Base-by-base conservation (phyloP, 306 rosid species). In the Quercus ilex region DNA sequence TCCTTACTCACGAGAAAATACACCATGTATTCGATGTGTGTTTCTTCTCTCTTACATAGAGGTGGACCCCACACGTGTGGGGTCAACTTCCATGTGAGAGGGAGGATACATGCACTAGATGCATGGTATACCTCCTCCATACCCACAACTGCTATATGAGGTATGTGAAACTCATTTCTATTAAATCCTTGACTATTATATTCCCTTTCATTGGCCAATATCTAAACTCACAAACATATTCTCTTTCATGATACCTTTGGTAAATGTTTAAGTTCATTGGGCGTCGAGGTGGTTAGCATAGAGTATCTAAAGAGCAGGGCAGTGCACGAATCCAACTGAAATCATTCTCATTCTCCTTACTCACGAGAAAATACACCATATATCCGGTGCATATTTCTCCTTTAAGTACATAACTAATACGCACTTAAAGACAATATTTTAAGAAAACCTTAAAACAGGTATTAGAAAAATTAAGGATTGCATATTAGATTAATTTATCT, bases 231-330 rank as follows among this genome's bases (percentile, higher is more conserved):
- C 41, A 35, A 35, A 21, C 1, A 9, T 17, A 56, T 21, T 56
- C 26, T 58, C 13, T 23, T 56, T 23, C 64, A 20, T 8, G 23
- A 9, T 6, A 57, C 2, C 26, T n/a, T 18, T 57, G 10, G 3
- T 60, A 60, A 23, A 17, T 26, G 12, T 25, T 26, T 2, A 25
- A 60, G 19, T 12, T 26, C 68, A 60, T 6, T 30, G 31, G 31
- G 31, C 3, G 31, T 0, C 4, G 0, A 30, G 31, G 97, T 90
- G 92, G 98, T 92, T 92, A 74, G 99, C 89, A 86, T 89, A 92
- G 52, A 95, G 94, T 72, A 91, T 78, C 99, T 98, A 95, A 55
- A 95, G 90, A 78, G 92, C 89, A 69, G 91, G 98, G 64, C 97
- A 92, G 72, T 92, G 92, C 82, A 95, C 73, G 52, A 92, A 90